A percentile compares a stretch with the other conserved stretches of the same genome.
These are phyloP conservation scores for Aplosporella prunicola DNA, from an alignment of 2,329 filamentous ascomycete species.

Conservation along the genomic window DNA sequence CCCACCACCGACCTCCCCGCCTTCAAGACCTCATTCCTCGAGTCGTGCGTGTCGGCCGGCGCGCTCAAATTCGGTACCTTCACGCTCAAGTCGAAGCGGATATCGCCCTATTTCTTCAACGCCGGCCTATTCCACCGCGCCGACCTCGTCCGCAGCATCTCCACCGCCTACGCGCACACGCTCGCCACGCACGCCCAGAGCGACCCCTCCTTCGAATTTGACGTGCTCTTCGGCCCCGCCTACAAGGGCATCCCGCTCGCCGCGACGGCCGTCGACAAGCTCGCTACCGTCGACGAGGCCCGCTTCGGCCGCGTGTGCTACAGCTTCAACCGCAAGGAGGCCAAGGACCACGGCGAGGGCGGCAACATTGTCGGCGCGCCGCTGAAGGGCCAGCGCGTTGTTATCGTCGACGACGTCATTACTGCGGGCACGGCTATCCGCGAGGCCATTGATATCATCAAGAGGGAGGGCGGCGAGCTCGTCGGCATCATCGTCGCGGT, in stretches of 20 bases:
- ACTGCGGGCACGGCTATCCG: slow-evolving; percentile 90
- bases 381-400: slow-evolving; percentile 72
- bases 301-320: slow-evolving; percentile 66
- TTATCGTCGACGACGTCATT: slow-evolving; percentile 95
- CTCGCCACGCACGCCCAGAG: slow-evolving; percentile 37
- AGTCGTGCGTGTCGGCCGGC: slow-evolving; percentile 54
- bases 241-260: slow-evolving; percentile 97
- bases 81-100: slow-evolving; percentile 84
- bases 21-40: slow-evolving; percentile 60
- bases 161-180: slow-evolving; percentile 66
- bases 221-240: slow-evolving; percentile 85
- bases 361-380: slow-evolving; percentile 84
- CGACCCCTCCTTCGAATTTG: slow-evolving; percentile 49
- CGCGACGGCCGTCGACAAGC: slow-evolving; percentile 63
- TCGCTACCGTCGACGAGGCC: slow-evolving; percentile 57
- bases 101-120: slow-evolving; percentile 96
- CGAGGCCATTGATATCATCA: slow-evolving; percentile 84
- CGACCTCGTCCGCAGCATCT: slow-evolving; percentile 65
- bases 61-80: slow-evolving; percentile 76
- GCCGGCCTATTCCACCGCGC: slow-evolving; percentile 82
- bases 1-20: slow-evolving; percentile 17
- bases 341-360: slow-evolving; percentile 91
- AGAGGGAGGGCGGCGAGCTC: slow-evolving; percentile 71
- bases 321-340: slow-evolving; percentile 92
- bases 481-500: slow-evolving; percentile 83